Evolutionary conservation across 495 filamentous ascomycete genomes (phyloP), one percentile per base, ranked within the genome.

Genomic region (Trichoderma gamsii): DNA sequence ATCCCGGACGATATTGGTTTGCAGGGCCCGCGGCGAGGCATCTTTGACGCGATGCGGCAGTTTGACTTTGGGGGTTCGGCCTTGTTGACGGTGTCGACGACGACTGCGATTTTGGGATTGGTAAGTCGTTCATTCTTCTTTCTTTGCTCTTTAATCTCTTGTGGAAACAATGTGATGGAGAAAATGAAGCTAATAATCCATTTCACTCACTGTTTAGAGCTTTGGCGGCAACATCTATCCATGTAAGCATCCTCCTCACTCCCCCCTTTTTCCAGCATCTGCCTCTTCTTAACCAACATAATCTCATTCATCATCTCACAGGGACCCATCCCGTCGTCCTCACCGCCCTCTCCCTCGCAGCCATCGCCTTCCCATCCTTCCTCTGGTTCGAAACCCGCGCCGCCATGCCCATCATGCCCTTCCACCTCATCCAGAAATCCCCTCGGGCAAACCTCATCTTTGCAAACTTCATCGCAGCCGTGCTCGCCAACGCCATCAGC

Each of bases 221-320:
- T 81, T 92, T 7, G 91, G 91, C 51, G 90, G 91, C n/a, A 93
- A 93, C 74, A 79, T 92, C 13, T 79, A 87, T 46, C 82, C 85
- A 43, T 93, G 78, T 80, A 71, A 74, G 76, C 35, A 38, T 38
- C 35, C 29, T 65, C 11, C 0, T 32, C 49, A 52, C 18, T 18
- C 6, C 49, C 64, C 49, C 46, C 3, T 13, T 12, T 11, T 8
- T 7, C 52, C 3, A 38, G 8, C 66, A 44, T 0, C 41, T 12
- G 11, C 18, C 46, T 21, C 9, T 43, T n/a, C 43, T 16, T 3
- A 25, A 35, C 12, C 27, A 51, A 13, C 12, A 63, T 44, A 41
- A 6, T 15, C 46, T 41, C 23, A n/a, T 64, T 65, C 46, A 13
- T 41, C 29, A 13, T 41, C 29, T 65, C 21, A 27, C 51, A 77